phyloP scores from a whole-genome alignment of 495 filamentous ascomycete species.

The Annulohypoxylon moriforme region DNA sequence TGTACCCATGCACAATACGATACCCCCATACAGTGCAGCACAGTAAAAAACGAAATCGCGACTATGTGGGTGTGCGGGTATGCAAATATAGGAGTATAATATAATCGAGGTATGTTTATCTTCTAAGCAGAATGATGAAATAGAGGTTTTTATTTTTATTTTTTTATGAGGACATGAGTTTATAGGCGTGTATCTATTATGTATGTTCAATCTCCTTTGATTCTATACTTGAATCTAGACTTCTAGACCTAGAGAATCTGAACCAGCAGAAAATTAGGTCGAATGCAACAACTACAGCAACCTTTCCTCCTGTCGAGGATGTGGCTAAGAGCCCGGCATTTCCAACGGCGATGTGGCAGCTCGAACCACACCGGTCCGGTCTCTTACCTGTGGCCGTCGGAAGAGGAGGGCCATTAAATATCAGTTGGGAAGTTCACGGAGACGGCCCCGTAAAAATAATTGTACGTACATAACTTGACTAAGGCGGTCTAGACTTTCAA shows the following conservation, averaged over 20 bases:
- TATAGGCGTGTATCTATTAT: not conserved
- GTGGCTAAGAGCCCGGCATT: slow-evolving; percentile 58
- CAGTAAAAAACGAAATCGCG: too few species aligned
- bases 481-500: not conserved
- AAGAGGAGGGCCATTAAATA: slow-evolving; percentile 75
- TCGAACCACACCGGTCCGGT: slow-evolving; percentile 69
- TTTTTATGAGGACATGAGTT: too few species aligned
- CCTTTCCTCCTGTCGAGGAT: slow-evolving; percentile 55
- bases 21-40: too few species aligned
- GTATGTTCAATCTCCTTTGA: not conserved
- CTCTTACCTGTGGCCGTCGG: slow-evolving; percentile 68
- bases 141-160: not conserved
- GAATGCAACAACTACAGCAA: slow-evolving; percentile 1
- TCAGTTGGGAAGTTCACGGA: slow-evolving; percentile 84
- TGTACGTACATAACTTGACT: slow-evolving; percentile 61
- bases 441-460: slow-evolving; percentile 74
- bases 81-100: not conserved
- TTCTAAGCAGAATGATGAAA: too few species aligned
- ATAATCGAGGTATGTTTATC: not conserved
- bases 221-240: not conserved
- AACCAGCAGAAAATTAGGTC: slow-evolving; percentile 9
- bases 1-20: too few species aligned
- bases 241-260: not conserved
- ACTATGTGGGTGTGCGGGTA: too few species aligned
- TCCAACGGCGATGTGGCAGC: slow-evolving; percentile 67